These are phyloP conservation scores for Microcos paniculata DNA, from an alignment of 345 rosid species.

Conservation along the genomic window DNA sequence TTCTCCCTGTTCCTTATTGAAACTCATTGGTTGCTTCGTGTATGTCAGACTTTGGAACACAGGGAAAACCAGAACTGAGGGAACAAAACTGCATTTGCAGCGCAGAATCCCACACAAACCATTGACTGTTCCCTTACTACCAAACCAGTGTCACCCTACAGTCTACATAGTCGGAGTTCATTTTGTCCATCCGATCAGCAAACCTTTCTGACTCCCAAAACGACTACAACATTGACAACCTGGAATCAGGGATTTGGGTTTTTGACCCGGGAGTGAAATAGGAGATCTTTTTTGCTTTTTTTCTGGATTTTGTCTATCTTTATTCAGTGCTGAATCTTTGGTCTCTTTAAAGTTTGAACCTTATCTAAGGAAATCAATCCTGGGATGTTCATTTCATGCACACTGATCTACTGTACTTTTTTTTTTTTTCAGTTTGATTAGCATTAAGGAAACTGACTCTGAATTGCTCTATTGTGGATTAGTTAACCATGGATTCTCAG, in stretches of 20 bases:
- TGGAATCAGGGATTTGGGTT: background rate
- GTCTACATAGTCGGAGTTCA: background rate
- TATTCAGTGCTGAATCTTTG: background rate
- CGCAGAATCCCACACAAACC: background rate
- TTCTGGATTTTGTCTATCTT: background rate
- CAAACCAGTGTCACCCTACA: background rate
- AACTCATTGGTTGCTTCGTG: background rate
- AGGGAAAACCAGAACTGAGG: background rate
- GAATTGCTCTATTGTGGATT: background rate
- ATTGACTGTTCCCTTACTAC: background rate
- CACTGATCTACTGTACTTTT: background rate
- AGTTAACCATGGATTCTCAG: conserved; percentile 35
- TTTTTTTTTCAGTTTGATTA: background rate
- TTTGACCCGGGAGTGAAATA: background rate
- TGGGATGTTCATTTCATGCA: background rate
- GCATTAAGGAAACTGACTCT: background rate
- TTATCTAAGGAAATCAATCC: background rate
- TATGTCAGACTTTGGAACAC: background rate
- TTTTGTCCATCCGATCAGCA: background rate
- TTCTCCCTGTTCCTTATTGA: too few relatives aligned
- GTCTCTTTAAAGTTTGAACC: background rate
- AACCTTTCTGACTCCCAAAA: background rate
- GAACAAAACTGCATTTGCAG: background rate
- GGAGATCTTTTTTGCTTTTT: background rate
- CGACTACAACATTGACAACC: background rate